phyloP scores from a whole-genome alignment of 371 early-diverging fungal genomes.

The Mucor racemosus region DNA sequence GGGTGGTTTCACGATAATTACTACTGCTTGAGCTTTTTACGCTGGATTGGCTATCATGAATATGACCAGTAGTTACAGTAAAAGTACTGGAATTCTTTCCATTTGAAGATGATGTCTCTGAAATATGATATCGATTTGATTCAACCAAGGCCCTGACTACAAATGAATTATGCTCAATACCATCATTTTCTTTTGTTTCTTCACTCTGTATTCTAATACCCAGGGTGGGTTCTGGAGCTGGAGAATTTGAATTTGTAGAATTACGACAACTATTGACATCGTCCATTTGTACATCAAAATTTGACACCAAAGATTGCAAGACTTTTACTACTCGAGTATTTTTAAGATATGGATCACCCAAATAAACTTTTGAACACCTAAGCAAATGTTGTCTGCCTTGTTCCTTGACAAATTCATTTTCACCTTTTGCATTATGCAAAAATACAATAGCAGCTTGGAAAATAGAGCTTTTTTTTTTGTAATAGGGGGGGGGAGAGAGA shows the following conservation, averaged over 20 bases:
- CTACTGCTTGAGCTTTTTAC: slow-evolving; percentile 9
- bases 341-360: slow-evolving; percentile 19
- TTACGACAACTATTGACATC: neutral
- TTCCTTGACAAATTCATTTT: slow-evolving; percentile 25
- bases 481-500: neutral
- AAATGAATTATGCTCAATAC: neutral
- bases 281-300: slow-evolving; percentile 12
- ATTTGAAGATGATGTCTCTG: neutral
- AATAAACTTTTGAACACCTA: slow-evolving; percentile 27
- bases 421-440: slow-evolving; percentile 43
- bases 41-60: neutral
- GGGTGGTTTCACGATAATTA: slow-evolving; percentile 2
- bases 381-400: slow-evolving; percentile 30
- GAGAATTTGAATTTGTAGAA: neutral
- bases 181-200: neutral
- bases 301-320: neutral
- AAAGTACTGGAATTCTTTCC: neutral
- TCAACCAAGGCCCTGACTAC: neutral
- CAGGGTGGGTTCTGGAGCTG: neutral
- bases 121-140: neutral
- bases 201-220: neutral
- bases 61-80: neutral
- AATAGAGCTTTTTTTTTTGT: slow-evolving; percentile 25
- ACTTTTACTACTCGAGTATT: slow-evolving; percentile 18
- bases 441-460: slow-evolving; percentile 51